These are phyloP conservation scores for Ascochyta lentis DNA, from an alignment of 2,329 filamentous ascomycete genomes.

Conservation along the genomic window DNA sequence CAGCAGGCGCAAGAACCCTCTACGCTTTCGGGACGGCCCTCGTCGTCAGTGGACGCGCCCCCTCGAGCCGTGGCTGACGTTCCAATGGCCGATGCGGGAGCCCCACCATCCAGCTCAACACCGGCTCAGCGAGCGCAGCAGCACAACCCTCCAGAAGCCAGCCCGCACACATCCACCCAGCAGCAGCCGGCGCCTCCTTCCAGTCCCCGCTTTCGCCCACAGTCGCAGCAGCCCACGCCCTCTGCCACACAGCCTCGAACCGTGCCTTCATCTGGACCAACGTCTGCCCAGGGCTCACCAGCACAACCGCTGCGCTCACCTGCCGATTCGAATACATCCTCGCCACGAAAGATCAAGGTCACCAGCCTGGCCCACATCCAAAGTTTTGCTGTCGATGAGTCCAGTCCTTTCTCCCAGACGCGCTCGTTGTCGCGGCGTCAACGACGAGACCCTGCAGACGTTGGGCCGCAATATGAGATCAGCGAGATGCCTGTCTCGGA, in stretches of 20 bases:
- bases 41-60: constrained; percentile 38
- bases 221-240: constrained; percentile 44
- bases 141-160: constrained; percentile 26
- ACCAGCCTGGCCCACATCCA: constrained; percentile 91
- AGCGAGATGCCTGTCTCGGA: constrained; percentile 97
- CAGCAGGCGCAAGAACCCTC: constrained; percentile 48
- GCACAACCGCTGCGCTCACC: constrained; percentile 36
- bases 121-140: constrained; percentile 38
- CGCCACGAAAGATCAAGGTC: constrained; percentile 74
- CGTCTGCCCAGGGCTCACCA: constrained; percentile 37
- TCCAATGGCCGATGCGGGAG: constrained; percentile 49
- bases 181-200: constrained; percentile 35
- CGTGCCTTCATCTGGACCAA: constrained; percentile 34
- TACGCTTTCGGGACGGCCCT: constrained; percentile 44
- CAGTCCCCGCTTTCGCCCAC: constrained; percentile 46
- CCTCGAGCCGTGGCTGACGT: constrained; percentile 42
- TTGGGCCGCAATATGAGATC: constrained; percentile 80
- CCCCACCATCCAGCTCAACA: constrained; percentile 41
- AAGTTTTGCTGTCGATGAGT: constrained; percentile 81
- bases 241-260: constrained; percentile 30
- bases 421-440: constrained; percentile 51
- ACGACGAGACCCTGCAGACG: constrained; percentile 56
- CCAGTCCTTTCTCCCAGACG: constrained; percentile 62
- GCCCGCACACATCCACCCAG: constrained; percentile 23
- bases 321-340: constrained; percentile 44